These are phyloP conservation scores for Phytophthora gonapodyides DNA, from an alignment of 352 stramenopile species.

Conservation along the genomic window DNA sequence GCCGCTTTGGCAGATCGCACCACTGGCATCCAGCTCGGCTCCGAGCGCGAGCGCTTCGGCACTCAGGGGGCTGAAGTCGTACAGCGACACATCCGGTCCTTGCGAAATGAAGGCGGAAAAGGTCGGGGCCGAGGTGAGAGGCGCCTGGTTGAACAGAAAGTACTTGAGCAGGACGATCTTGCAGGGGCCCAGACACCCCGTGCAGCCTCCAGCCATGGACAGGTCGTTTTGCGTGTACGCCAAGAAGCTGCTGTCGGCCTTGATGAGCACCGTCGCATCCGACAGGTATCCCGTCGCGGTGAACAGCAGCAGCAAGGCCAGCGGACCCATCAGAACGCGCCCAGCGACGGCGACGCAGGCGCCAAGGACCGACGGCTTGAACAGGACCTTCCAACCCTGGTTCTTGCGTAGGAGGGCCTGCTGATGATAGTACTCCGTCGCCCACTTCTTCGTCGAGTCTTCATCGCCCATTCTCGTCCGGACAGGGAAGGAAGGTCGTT, in stretches of 20 bases:
- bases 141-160: background rate
- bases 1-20: conserved; percentile 22
- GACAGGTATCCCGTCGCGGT: conserved; percentile 13
- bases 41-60: conserved; percentile 7
- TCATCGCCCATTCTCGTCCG: background rate
- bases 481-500: too few relatives aligned
- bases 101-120: conserved; percentile 3
- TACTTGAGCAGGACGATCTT: conserved; percentile 21
- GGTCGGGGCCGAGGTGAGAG: background rate
- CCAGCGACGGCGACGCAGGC: conserved; percentile 14
- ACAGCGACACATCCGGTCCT: conserved; percentile 3
- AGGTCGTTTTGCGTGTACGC: conserved; percentile 19
- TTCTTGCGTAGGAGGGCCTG: background rate
- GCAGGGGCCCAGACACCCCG: conserved; percentile 17
- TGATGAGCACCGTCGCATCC: conserved; percentile 14
- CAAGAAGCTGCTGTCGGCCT: conserved; percentile 24
- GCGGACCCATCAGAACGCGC: conserved; percentile 16
- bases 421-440: conserved; percentile 3
- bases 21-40: conserved; percentile 5
- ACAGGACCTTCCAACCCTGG: background rate
- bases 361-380: conserved; percentile 6
- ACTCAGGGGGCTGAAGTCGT: conserved; percentile 20
- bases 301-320: conserved; percentile 11
- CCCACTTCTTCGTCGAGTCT: background rate
- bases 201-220: conserved; percentile 19